A percentile compares a stretch with the other conserved stretches of the same genome.
Evolutionary conservation across 768 basidiomycete genomes (phyloP).

Genomic region (Pisolithus microcarpus): DNA sequence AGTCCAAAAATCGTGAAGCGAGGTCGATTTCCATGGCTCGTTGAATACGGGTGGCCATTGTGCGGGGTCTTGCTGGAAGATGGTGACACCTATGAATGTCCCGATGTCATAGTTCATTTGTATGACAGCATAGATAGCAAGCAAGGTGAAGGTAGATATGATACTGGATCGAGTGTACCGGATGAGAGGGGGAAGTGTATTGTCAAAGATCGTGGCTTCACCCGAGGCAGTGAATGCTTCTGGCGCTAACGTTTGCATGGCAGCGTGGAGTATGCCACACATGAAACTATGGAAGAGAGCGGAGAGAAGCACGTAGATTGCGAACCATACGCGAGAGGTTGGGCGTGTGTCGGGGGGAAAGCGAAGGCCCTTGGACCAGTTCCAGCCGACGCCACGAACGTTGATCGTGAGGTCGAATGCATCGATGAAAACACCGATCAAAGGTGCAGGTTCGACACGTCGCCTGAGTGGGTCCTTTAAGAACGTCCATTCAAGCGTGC

Average conservation of each 20-base stretch:
- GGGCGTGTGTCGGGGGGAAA: conserved; percentile 35
- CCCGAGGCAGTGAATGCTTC: conserved; percentile 20
- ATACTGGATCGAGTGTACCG: conserved; percentile 34
- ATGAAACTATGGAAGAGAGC: conserved; percentile 30
- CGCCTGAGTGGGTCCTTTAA: not conserved
- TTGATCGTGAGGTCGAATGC: conserved; percentile 45
- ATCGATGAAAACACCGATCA: conserved; percentile 21
- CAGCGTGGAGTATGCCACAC: conserved; percentile 40
- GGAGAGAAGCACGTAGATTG: conserved; percentile 27
- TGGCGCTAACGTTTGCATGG: conserved; percentile 40
- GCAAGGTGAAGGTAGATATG: conserved; percentile 36
- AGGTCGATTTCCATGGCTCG: conserved; percentile 30
- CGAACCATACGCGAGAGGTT: conserved; percentile 31
- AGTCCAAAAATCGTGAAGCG: conserved; percentile 33
- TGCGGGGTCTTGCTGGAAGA: conserved; percentile 23
- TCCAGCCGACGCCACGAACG: conserved; percentile 55
- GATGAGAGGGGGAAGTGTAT: conserved; percentile 19
- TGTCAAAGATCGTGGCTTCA: conserved; percentile 28
- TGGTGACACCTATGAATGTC: conserved; percentile 17
- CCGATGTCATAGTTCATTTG: conserved; percentile 26
- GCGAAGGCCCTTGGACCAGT: conserved; percentile 38
- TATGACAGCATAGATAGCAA: conserved; percentile 40
- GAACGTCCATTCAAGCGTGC: conserved; percentile 7
- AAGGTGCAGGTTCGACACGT: not conserved
- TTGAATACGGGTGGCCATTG: conserved; percentile 30